Percentiles rank a stretch among this genome's conserved stretches.
Evolutionary conservation across 1,284 basidiomycete genomes (phyloP).

Genomic region (Meripilus lineatus): DNA sequence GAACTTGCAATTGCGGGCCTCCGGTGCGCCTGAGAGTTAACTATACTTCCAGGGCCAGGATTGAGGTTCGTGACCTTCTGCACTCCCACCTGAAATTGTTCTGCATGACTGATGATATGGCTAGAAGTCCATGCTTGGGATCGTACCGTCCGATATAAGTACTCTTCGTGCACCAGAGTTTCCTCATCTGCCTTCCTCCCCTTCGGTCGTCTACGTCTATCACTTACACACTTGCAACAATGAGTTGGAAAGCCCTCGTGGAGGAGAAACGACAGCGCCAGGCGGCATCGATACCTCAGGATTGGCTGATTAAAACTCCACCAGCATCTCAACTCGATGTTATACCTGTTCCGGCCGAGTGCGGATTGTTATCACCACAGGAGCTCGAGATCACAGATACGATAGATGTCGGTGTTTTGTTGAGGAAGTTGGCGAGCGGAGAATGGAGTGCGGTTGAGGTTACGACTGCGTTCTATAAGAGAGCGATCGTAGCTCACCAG

Average conservation of each 20-base stretch:
- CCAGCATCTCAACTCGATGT: constrained; percentile 36
- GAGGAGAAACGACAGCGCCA: constrained; percentile 39
- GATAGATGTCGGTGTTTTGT: constrained; percentile 32
- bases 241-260: constrained; percentile 38
- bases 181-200: too few species aligned
- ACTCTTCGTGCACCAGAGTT: too few species aligned
- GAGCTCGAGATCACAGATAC: constrained; percentile 51
- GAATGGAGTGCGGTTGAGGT: constrained; percentile 42
- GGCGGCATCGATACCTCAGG: constrained; percentile 40
- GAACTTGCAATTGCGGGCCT: too few species aligned
- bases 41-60: too few species aligned
- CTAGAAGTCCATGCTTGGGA: too few species aligned
- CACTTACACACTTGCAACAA: too few species aligned
- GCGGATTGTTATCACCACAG: constrained; percentile 37
- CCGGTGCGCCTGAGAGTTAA: too few species aligned
- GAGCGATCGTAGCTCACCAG: constrained; percentile 57
- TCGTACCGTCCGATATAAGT: too few species aligned
- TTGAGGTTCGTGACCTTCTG: too few species aligned
- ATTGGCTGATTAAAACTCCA: constrained; percentile 37
- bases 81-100: too few species aligned
- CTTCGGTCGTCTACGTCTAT: too few species aligned
- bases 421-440: constrained; percentile 34
- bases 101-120: too few species aligned
- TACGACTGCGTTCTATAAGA: constrained; percentile 54
- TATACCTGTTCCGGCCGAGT: constrained; percentile 34